Evolutionary conservation across 2,329 filamentous ascomycete genomes (phyloP).

Genomic region (Aspergillus latus): DNA sequence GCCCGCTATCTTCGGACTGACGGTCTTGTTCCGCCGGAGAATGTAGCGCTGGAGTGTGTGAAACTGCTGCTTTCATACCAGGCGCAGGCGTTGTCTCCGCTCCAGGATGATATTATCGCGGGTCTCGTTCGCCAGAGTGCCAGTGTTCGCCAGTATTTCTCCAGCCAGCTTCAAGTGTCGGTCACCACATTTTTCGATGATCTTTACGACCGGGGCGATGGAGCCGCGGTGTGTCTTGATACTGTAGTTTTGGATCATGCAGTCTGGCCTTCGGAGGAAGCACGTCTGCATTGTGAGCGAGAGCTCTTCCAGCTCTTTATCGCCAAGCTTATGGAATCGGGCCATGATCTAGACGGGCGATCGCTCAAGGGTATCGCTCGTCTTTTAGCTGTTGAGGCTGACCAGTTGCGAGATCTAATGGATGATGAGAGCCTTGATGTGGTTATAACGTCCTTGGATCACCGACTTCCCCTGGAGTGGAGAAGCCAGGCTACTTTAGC

Average conservation of each 20-base stretch:
- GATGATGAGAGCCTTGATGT: conserved; percentile 79
- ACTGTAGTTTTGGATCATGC: conserved; percentile 46
- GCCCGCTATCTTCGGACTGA: conserved; percentile 44
- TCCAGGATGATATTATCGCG: conserved; percentile 49
- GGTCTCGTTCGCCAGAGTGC: conserved; percentile 46
- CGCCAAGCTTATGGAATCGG: conserved; percentile 86
- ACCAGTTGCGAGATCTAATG: conserved; percentile 47
- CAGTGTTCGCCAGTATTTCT: conserved; percentile 46
- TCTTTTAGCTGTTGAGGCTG: conserved; percentile 56
- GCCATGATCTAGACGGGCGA: conserved; percentile 67
- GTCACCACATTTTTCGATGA: conserved; percentile 51
- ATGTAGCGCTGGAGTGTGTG: conserved; percentile 44
- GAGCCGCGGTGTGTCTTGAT: conserved; percentile 48
- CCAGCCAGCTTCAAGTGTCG: conserved; percentile 42
- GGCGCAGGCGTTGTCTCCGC: conserved; percentile 36
- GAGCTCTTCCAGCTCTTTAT: conserved; percentile 66
- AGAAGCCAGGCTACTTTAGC: conserved; percentile 80
- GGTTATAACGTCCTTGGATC: conserved; percentile 80
- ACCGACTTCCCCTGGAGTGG: conserved; percentile 71
- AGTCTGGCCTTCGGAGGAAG: conserved; percentile 46
- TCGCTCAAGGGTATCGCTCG: conserved; percentile 62
- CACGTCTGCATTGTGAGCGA: conserved; percentile 45
- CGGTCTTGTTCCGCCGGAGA: conserved; percentile 43
- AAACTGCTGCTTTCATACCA: conserved; percentile 44
- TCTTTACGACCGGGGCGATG: conserved; percentile 50